Evolutionary conservation across 345 rosid species (phyloP), one percentile per base, ranked within the genome.

Genomic region (Passiflora organensis): DNA sequence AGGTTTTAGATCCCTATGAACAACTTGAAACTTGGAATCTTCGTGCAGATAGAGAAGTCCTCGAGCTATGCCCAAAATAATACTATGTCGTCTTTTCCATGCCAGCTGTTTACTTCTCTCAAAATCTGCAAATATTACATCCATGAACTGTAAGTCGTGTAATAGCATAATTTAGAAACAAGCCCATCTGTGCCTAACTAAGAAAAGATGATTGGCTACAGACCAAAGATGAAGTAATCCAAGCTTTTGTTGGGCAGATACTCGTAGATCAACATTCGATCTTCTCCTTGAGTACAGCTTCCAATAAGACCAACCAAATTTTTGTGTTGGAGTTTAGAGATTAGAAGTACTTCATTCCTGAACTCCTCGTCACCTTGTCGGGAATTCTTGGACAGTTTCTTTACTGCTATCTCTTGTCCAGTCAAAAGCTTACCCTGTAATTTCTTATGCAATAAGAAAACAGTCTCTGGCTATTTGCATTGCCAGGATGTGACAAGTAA

Each of bases 271-370:
- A 72, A 41, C 38, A 66, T 66, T 43, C 61, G 59, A 44, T 77
- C 81, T 10, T 69, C 71, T 49, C 64, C 61, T 37, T 64, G 52
- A 18, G 58, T 55, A 66, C 78, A 73, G 41, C 63, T 45, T 5
- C 80, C 82, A 0, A 75, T 47, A 18, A 78, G 76, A 45, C 51
- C 66, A 1, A 72, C 73, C 20, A 78, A 76, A 58, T 78, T 74
- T 18, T 72, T 56, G 66, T 75, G 80, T 47, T 78, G 80, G 55
- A 78, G 78, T 42, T 68, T 70, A 11, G 75, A 73, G 38, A 75
- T 69, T 32, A 70, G 21, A 10, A 28, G 32, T 1, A 64, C 74
- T 64, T 75, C 78, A 41, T 64, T 75, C 62, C 43, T 69, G 58
- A 79, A 70, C 59, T 76, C 74, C 15, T 55, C 48, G 2, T 20